Conservation (phyloP, 371 early-diverging fungal species). For the Lichtheimia ramosa region DNA sequence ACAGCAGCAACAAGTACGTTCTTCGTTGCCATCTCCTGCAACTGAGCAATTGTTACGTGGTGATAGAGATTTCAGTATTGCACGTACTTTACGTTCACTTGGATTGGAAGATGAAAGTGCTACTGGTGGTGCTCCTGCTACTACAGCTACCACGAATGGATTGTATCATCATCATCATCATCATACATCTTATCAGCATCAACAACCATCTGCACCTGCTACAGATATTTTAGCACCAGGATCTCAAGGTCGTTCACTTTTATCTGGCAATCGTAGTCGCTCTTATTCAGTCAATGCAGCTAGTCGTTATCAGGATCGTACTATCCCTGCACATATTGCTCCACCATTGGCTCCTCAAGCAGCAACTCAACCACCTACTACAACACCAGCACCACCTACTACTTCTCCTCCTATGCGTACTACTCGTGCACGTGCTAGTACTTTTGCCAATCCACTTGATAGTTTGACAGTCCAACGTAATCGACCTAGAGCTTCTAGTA, state of each 20-base stretch:
- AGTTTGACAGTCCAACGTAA: constrained; percentile 52
- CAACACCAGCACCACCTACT: neutral
- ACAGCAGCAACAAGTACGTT: constrained; percentile 3
- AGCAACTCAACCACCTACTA: neutral
- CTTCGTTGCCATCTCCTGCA: constrained; percentile 47
- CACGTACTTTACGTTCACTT: constrained; percentile 73
- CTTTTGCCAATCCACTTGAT: constrained; percentile 40
- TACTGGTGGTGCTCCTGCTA: neutral
- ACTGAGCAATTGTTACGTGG: constrained; percentile 59
- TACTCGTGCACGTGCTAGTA: constrained; percentile 27
- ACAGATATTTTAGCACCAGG: constrained; percentile 22
- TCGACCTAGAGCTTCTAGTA: constrained; percentile 61
- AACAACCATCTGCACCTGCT: constrained; percentile 17
- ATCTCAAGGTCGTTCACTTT: constrained; percentile 12
- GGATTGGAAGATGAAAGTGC: constrained; percentile 67
- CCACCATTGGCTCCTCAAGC: neutral
- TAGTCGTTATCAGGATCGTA: constrained; percentile 49
- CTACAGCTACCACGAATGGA: constrained; percentile 5
- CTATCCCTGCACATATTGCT: constrained; percentile 1
- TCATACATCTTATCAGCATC: constrained; percentile 1
- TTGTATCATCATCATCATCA: constrained; percentile 34
- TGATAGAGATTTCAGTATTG: constrained; percentile 65
- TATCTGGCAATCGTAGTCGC: constrained; percentile 57
- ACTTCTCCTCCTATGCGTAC: neutral
- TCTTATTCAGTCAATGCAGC: constrained; percentile 78